These are phyloP conservation scores for Globisporangium cystogenes DNA, from an alignment of 352 stramenopile species.

Conservation along the genomic window DNA sequence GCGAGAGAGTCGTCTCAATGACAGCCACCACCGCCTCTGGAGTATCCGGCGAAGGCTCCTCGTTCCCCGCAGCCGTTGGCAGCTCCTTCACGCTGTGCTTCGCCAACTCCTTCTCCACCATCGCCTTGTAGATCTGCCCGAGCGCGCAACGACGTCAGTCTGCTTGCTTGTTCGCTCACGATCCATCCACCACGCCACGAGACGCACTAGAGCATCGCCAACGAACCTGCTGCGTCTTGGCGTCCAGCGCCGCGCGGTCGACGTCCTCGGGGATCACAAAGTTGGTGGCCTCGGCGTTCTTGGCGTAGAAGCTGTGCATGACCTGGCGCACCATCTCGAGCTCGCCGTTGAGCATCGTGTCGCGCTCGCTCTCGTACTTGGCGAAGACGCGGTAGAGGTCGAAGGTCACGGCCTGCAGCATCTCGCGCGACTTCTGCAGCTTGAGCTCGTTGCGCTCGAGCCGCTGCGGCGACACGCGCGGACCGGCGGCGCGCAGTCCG, in stretches of 20 bases:
- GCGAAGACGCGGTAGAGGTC: conserved; percentile 71
- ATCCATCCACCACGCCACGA: no score
- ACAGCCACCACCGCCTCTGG: conserved; percentile 3
- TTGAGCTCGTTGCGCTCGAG: conserved; percentile 62
- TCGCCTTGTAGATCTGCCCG: conserved; percentile 42
- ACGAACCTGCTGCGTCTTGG: conserved; percentile 35
- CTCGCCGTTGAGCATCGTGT: conserved; percentile 74
- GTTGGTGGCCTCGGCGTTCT: conserved; percentile 63
- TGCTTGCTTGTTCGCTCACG: no score
- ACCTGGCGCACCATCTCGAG: conserved; percentile 77
- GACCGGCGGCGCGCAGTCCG: conserved; percentile 22
- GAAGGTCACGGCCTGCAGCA: conserved; percentile 46
- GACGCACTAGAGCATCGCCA: no score
- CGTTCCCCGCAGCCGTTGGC: conserved; percentile 2
- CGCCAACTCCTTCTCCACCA: conserved; percentile 46
- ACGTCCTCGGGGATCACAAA: conserved; percentile 56
- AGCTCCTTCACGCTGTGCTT: conserved; percentile 27
- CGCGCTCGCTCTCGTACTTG: conserved; percentile 72
- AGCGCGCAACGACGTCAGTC: background rate
- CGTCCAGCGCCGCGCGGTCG: conserved; percentile 38
- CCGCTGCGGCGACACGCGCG: conserved; percentile 15
- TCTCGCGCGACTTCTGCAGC: conserved; percentile 31
- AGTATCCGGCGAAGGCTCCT: conserved; percentile 4
- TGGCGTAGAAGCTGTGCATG: conserved; percentile 74
- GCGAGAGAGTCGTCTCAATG: background rate